These are phyloP conservation scores for Didymella lethalis DNA, from an alignment of 2,329 filamentous ascomycete genomes.

Conservation along the genomic window DNA sequence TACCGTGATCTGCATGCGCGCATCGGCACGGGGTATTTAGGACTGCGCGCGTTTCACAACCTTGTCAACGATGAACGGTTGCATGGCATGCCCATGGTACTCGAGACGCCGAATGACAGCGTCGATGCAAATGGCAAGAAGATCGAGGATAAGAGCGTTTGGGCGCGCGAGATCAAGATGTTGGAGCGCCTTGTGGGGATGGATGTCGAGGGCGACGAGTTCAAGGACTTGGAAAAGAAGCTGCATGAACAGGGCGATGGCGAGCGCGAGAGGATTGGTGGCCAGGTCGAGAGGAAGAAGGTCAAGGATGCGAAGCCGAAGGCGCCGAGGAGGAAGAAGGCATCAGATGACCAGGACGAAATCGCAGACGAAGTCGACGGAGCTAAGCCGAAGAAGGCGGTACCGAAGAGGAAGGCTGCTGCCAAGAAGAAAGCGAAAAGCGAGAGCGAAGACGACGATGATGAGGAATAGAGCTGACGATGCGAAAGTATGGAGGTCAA, in stretches of 20 bases:
- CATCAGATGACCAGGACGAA: conserved; percentile 13
- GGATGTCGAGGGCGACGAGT: conserved; percentile 78
- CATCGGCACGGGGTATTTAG: conserved; percentile 93
- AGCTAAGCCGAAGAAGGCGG: conserved; percentile 4
- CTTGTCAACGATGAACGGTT: conserved; percentile 84
- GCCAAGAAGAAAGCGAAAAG: conserved; percentile 30
- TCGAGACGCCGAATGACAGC: conserved; percentile 92
- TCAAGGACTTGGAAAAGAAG: conserved; percentile 68
- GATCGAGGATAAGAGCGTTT: conserved; percentile 80
- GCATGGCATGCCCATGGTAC: conserved; percentile 82
- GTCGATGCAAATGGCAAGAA: conserved; percentile 68
- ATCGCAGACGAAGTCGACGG: conserved; percentile 13
- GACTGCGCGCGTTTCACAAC: conserved; percentile 87
- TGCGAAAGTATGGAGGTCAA: not conserved
- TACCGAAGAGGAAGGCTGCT: conserved; percentile 24
- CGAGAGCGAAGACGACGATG: conserved; percentile 32
- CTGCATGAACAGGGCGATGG: conserved; percentile 72
- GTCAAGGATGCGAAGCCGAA: conserved; percentile 50
- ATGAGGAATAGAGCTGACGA: conserved; percentile 23
- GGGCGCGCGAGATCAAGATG: conserved; percentile 94
- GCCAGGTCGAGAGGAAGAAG: conserved; percentile 73
- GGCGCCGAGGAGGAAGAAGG: conserved; percentile 51
- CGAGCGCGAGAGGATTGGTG: conserved; percentile 78
- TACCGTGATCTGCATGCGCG: conserved; percentile 92
- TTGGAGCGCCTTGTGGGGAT: conserved; percentile 87